Base-by-base conservation (phyloP, 345 rosid genomes). In the Aquilaria yunnanensis region DNA sequence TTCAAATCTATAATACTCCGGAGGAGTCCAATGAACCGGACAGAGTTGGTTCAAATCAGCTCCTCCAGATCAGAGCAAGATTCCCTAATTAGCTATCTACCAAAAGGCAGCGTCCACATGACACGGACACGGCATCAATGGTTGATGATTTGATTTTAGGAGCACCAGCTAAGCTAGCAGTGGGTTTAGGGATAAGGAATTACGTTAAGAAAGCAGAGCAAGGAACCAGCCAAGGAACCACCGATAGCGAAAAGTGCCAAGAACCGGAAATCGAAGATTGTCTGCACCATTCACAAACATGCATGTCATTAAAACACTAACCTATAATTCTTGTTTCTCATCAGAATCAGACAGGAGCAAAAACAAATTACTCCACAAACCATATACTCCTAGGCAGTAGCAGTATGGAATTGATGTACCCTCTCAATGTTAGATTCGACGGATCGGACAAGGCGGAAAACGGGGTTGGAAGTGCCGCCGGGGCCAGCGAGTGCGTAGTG, bases 201-300 rank as follows among this genome's bases (percentile, higher is more conserved):
- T 85, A 93, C 97, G 81, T 93, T 93, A 60, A 93, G 84, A 64
- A 90, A 90, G 85, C 97, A 93, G 68, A 93, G 68, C 13, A 93
- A 69, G 10, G 97, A 90, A 65, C 96, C 97, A 43, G 96, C 98
- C 66, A 88, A 59, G 2, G 98, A 93, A 52, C 96, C 88, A 74
- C 80, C 97, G 57, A 93, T 65, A 4, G 97, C 97, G 31, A 85
- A 67, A 49, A 90, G 94, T 1, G 97, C 96, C 63, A 90, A 51
- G 85, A 93, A 93, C 8, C 97, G 94, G 72, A 93, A 93, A 74
- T 93, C 87, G 67, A 90, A 90, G 47, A 93, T 93, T 31, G 66
- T 53, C 97, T 93, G 96, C 59, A 51, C 23, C 60, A 57, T 54
- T 31, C 68, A 31, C 32, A 61, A 51, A 51, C 12, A 55, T 1